Base-by-base conservation (phyloP, 192 early-diverging fungal species). In the Coemansia sp. region DNA sequence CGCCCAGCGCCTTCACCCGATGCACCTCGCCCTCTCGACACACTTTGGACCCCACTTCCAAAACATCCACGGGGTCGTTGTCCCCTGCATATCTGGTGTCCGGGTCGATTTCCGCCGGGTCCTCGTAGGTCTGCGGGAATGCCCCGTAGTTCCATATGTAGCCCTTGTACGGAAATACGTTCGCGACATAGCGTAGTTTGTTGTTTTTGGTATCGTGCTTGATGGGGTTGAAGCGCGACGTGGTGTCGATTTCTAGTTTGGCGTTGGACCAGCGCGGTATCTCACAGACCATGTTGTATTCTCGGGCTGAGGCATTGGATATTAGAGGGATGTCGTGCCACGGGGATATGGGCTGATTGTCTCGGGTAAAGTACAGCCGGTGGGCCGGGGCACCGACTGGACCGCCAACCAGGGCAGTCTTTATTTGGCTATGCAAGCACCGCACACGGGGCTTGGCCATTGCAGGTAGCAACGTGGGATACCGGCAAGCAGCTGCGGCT, bases 131-230 rank as follows among this genome's bases (percentile, higher is more conserved):
- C 84, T 98, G 96, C 44, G 96, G 96, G 62, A 98, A 83, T 56
- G 94, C 94, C 66, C 96, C 96, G 69, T 98, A 97, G 93, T 98
- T 98, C 96, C 96, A 98, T 75, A 98, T 97, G 81, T 98, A 98
- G 52, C 96, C 96, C 80, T 98, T 90, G 88, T 97, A 91, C 8
- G 96, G 96, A 86, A 97, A 98, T 75, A 89, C 88, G 87, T 98
- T 95, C 69, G 92, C 85, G 41, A 98, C 94, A 69, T 85, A 94
- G 58, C 96, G 87, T 52, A 93, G 90, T 80, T 96, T 94, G 60
- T 92, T 92, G 81, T 98, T 97, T 85, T 96, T 96, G 57, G 86
- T 80, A 65, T 98, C 96, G 81, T 98, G 96, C 75, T 89, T 87
- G 76, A 98, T 97, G 43, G 96, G 96, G 88, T 98, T 98, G 81